A percentile compares a stretch with the other conserved stretches of the same genome.
phyloP scores from a whole-genome alignment of 1,139 yeast genomes.

The Blastobotrys niveus region DNA sequence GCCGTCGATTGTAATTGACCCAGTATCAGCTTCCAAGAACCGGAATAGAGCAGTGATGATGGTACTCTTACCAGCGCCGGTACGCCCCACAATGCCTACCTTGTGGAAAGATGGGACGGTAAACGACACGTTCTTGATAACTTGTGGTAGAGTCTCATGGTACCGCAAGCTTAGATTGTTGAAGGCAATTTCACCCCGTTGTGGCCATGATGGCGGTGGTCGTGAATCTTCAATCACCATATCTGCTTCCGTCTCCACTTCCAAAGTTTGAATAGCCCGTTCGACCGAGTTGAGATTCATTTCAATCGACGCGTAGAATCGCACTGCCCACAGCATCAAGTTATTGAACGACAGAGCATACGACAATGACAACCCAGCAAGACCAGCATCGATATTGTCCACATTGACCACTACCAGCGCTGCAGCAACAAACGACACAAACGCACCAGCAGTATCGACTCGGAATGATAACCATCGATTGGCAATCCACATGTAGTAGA shows the following conservation, averaged over 20 bases:
- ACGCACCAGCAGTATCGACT: constrained; percentile 77
- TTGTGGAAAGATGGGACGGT: constrained; percentile 69
- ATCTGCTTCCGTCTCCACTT: constrained; percentile 79
- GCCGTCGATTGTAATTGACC: constrained; percentile 79
- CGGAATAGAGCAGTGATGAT: constrained; percentile 92
- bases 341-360: constrained; percentile 88
- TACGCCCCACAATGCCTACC: constrained; percentile 93
- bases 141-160: constrained; percentile 82
- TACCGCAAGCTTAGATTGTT: constrained; percentile 74
- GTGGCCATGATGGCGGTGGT: constrained; percentile 82
- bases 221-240: constrained; percentile 56
- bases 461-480: constrained; percentile 92
- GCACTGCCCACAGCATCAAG: constrained; percentile 85
- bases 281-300: constrained; percentile 97
- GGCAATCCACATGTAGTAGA: constrained; percentile 91
- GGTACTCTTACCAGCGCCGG: constrained; percentile 98
- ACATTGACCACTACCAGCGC: constrained; percentile 63
- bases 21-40: constrained; percentile 86
- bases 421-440: constrained; percentile 77
- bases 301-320: constrained; percentile 82
- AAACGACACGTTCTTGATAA: constrained; percentile 80
- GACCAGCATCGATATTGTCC: constrained; percentile 75
- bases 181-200: constrained; percentile 70
- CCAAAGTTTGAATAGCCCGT: constrained; percentile 75
- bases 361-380: constrained; percentile 91